These are phyloP conservation scores for Pleurotus salmoneostramineus DNA, from an alignment of 768 basidiomycete genomes.

Conservation along the genomic window DNA sequence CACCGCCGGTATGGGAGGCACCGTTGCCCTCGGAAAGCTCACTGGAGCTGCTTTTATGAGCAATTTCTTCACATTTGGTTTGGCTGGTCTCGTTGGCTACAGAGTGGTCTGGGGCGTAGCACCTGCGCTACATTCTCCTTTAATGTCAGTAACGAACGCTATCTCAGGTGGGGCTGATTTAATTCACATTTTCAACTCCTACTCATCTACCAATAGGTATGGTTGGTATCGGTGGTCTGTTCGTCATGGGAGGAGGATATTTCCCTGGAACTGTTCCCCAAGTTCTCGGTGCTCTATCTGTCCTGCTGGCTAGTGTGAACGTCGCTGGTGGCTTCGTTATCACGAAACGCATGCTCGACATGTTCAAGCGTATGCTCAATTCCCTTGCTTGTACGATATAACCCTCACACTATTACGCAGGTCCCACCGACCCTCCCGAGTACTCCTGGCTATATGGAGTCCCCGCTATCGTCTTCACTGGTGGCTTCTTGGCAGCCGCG, in stretches of 20 bases:
- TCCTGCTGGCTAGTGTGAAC: constrained; percentile 85
- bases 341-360: constrained; percentile 89
- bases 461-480: constrained; percentile 78
- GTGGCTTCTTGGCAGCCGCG: constrained; percentile 78
- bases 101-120: constrained; percentile 87
- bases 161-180: constrained; percentile 59
- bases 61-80: constrained; percentile 84
- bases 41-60: constrained; percentile 85
- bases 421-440: constrained; percentile 82
- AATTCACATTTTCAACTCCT: neutral
- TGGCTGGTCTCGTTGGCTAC: constrained; percentile 84
- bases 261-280: constrained; percentile 81
- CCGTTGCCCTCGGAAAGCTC: constrained; percentile 70
- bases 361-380: constrained; percentile 71
- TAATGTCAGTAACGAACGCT: constrained; percentile 91
- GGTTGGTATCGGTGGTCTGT: constrained; percentile 84
- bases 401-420: constrained; percentile 28
- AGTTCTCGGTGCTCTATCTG: constrained; percentile 72
- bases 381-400: neutral
- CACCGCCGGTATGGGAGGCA: constrained; percentile 73
- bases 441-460: constrained; percentile 81
- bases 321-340: constrained; percentile 88
- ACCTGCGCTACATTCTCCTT: constrained; percentile 82
- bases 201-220: constrained; percentile 31
- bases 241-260: constrained; percentile 88